Evolutionary conservation across 352 stramenopile genomes (phyloP).

Genomic region (Phytophthora constricta): DNA sequence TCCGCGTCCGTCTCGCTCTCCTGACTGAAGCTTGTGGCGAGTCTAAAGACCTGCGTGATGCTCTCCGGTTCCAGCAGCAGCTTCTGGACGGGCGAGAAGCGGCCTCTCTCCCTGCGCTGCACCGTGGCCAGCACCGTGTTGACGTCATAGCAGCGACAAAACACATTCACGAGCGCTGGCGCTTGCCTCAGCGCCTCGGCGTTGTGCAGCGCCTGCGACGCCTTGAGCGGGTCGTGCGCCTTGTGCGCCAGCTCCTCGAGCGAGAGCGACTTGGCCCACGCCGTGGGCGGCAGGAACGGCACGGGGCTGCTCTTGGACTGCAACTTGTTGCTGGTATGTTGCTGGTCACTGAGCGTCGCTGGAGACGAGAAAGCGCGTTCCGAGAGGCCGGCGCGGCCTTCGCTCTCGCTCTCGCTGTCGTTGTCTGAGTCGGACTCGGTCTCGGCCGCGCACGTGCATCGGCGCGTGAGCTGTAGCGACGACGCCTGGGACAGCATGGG

Average conservation of each 20-base stretch:
- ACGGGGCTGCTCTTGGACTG: conserved; percentile 1
- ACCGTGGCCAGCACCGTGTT: conserved; percentile 71
- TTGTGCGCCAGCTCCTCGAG: conserved; percentile 38
- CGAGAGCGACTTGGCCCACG: conserved; percentile 42
- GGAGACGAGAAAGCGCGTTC: conserved; percentile 18
- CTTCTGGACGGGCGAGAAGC: conserved; percentile 71
- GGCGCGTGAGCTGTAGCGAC: conserved; percentile 41
- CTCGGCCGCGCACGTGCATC: conserved; percentile 76
- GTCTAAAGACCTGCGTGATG: conserved; percentile 70
- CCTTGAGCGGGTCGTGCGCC: conserved; percentile 62
- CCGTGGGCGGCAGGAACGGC: conserved; percentile 8
- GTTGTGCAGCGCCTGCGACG: conserved; percentile 77
- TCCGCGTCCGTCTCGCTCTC: conserved; percentile 12
- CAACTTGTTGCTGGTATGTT: conserved; percentile 3
- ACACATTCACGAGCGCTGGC: conserved; percentile 69
- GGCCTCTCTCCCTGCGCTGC: conserved; percentile 59
- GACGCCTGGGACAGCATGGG: conserved; percentile 10
- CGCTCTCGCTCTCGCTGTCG: conserved; percentile 59
- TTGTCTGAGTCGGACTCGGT: conserved; percentile 78
- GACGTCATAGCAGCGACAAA: conserved; percentile 79
- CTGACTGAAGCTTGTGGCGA: conserved; percentile 48
- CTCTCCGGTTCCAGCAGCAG: conserved; percentile 66
- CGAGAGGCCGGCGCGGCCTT: conserved; percentile 8
- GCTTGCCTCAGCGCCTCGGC: conserved; percentile 70
- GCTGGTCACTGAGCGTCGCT: conserved; percentile 2